Conservation (phyloP, 352 stramenopile genomes). For the Globisporangium rhizosaccharum region DNA sequence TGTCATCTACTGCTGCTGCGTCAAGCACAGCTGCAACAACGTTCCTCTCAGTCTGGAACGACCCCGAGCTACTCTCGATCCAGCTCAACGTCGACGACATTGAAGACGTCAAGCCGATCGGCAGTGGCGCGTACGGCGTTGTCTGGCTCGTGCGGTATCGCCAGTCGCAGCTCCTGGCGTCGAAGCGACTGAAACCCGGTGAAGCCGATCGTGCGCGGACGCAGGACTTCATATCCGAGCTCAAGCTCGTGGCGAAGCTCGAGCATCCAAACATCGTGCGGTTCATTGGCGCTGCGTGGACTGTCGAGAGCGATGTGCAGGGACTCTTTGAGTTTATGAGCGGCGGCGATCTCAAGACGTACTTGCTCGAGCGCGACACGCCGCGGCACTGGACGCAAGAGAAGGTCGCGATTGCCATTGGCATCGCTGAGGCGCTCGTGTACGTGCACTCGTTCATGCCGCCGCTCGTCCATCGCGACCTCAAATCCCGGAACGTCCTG, state of each 20-base stretch:
- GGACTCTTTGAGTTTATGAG: slow-evolving; percentile 67
- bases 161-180: slow-evolving; percentile 1
- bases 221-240: slow-evolving; percentile 43
- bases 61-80: slow-evolving; percentile 36
- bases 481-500: slow-evolving; percentile 59
- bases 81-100: slow-evolving; percentile 39
- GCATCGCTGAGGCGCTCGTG: slow-evolving; percentile 55
- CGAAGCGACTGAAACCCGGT: slow-evolving; percentile 34
- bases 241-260: slow-evolving; percentile 43
- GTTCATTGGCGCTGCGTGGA: slow-evolving; percentile 52
- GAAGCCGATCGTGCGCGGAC: slow-evolving; percentile 28
- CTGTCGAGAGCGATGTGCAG: slow-evolving; percentile 38
- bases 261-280: slow-evolving; percentile 43
- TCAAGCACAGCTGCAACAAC: background rate
- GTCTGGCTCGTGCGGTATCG: slow-evolving; percentile 9
- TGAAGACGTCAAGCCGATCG: slow-evolving; percentile 23
- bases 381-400: slow-evolving; percentile 27
- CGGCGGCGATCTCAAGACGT: slow-evolving; percentile 37
- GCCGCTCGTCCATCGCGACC: slow-evolving; percentile 48
- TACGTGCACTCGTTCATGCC: slow-evolving; percentile 62
- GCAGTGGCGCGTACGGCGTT: background rate
- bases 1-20: no score
- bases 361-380: slow-evolving; percentile 17
- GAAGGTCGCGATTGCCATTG: slow-evolving; percentile 50
- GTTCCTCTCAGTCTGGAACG: slow-evolving; percentile 31